Base-by-base conservation (phyloP, 164 flowering plant genomes). In the Platanus orientalis region DNA sequence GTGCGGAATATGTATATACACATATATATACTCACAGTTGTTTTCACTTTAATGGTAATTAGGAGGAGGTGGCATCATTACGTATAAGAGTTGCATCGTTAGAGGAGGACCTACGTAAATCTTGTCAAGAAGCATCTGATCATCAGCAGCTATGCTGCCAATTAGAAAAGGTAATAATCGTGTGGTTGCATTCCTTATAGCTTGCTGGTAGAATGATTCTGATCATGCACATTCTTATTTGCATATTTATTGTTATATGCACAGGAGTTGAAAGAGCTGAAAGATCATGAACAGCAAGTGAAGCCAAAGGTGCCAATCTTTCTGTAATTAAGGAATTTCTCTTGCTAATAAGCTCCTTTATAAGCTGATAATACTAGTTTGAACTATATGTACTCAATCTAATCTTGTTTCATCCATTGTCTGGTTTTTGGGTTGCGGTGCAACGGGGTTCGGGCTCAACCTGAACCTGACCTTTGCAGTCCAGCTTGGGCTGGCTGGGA, bases 241-340 rank as follows among this genome's bases (percentile, higher is more conserved):
- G 32, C 44, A 17, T 21, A 48, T 59, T 63, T 30, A 13, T 51
- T 57, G 20, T n/a, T n/a, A n/a, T 66, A 16, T 25, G 39, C 32
- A 55, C 84, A 95, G 99, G 99, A 95, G 71, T 57, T 92, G 62
- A 90, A 75, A 76, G 96, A 90, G n/a, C 21, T 84, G 23, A 88
- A 85, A 80, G 94, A 88, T 55, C 61, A 72, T 61, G 99, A 95
- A 64, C 96, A 83, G 48, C 91, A 78, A 66, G 73, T 84, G 84
- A 92, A 90, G 77, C 97, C 97, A 55, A 95, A 92, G 97, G 99
- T 95, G 64, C 51, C 44, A 16, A 32, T 32, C 14, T 36, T 57
- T 25, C 9, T 54, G 24, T 68, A 12, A 30, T 58, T 17, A 17
- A 40, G 32, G n/a, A n/a, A 57, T 12, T 52, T 16, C 20, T 30